phyloP scores from a whole-genome alignment of 2,329 filamentous ascomycete genomes.

The Teratosphaeria viscida region DNA sequence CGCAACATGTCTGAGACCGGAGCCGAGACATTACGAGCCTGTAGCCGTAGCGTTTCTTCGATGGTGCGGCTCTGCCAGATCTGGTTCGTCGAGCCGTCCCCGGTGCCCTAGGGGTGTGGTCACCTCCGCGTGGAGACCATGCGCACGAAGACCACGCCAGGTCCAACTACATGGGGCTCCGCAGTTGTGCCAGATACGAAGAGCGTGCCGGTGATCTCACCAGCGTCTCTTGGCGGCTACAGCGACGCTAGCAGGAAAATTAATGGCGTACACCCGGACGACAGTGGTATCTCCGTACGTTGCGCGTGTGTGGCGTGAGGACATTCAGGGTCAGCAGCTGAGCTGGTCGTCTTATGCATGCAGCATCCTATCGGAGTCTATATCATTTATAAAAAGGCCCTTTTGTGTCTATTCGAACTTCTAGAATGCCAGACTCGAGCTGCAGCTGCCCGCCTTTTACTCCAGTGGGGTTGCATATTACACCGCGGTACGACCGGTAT shows the following conservation, averaged over 20 bases:
- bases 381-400: not conserved
- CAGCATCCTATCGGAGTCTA: too few species aligned
- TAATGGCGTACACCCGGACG: not conserved
- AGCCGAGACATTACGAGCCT: not conserved
- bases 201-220: not conserved
- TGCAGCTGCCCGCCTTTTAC: not conserved
- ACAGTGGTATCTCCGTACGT: not conserved
- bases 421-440: not conserved
- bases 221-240: not conserved
- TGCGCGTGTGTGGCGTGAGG: not conserved
- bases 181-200: not conserved
- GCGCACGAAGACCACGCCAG: not conserved
- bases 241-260: not conserved
- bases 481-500: not conserved
- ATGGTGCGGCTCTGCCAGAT: not conserved
- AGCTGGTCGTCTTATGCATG: too few species aligned
- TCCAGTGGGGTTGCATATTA: not conserved
- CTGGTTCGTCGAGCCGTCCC: not conserved
- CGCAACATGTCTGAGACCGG: not conserved
- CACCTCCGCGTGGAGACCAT: not conserved
- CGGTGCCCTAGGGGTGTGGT: not conserved
- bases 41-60: not conserved
- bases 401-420: not conserved
- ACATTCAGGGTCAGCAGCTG: not conserved
- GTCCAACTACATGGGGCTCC: not conserved